A percentile compares a stretch with the other conserved stretches of the same genome.
These are phyloP conservation scores for Canna indica DNA, from an alignment of 176 grass and related monocot species.

Conservation along the genomic window DNA sequence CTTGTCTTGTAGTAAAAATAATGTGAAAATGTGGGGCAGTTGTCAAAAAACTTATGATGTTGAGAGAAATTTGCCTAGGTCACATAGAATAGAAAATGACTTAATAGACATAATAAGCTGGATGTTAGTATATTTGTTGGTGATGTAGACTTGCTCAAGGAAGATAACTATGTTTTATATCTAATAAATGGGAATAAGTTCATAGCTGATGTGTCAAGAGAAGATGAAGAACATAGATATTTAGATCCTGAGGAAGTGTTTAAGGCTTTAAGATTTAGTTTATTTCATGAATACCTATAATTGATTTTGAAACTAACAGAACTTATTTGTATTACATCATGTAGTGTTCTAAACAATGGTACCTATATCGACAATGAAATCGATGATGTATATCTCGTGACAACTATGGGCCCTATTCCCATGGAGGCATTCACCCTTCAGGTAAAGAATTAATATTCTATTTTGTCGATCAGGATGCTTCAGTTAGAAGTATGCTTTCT, in stretches of 20 bases:
- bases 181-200: not conserved
- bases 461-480: not conserved
- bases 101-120: not conserved
- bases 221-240: not conserved
- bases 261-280: too few species aligned
- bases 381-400: slow-evolving; percentile 89
- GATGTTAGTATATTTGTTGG: not conserved
- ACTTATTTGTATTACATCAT: not conserved
- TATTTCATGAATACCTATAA: too few species aligned
- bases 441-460: slow-evolving; percentile 30
- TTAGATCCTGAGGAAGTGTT: too few species aligned
- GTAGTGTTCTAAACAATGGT: slow-evolving; percentile 70
- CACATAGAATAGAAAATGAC: not conserved
- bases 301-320: too few species aligned
- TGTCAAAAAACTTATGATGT: not conserved
- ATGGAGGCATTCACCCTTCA: slow-evolving; percentile 79
- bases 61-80: not conserved
- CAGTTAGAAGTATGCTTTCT: not conserved
- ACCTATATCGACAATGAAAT: slow-evolving; percentile 76
- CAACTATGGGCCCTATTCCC: slow-evolving; percentile 79
- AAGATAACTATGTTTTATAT: not conserved
- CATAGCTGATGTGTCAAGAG: not conserved
- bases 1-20: too few species aligned
- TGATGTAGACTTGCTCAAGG: not conserved
- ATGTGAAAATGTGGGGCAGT: not conserved